A percentile compares a stretch with the other conserved stretches of the same genome.
Conservation (phyloP, 768 basidiomycete species). For the Boletellus emodensis region DNA sequence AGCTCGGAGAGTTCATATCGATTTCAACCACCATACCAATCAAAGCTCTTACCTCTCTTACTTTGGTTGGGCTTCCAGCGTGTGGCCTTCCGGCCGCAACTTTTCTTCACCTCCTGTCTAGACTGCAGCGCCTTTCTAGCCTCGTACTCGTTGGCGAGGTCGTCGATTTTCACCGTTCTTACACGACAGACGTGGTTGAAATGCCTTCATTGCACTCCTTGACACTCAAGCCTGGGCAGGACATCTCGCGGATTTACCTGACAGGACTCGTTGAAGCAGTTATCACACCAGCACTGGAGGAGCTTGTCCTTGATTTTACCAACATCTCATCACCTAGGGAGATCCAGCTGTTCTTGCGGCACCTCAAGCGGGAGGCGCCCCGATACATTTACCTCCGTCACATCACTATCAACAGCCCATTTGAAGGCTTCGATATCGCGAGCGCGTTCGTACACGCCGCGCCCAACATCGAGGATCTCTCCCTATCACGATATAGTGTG, state of each 20-base stretch:
- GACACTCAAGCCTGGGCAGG: conserved; percentile 23
- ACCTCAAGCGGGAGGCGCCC: conserved; percentile 26
- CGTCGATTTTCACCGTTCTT: conserved; percentile 24
- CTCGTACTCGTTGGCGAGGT: conserved; percentile 26
- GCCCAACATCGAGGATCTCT: conserved; percentile 22
- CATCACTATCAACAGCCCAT: conserved; percentile 23
- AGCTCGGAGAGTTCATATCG: conserved; percentile 18
- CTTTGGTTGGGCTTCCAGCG: conserved; percentile 21
- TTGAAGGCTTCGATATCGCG: conserved; percentile 21
- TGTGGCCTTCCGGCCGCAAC: conserved; percentile 18
- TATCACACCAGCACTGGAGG: conserved; percentile 21
- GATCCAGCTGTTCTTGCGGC: conserved; percentile 26
- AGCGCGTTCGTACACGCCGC: conserved; percentile 23
- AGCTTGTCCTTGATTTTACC: conserved; percentile 26
- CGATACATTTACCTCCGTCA: conserved; percentile 23
- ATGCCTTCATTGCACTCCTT: conserved; percentile 19
- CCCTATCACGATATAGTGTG: conserved; percentile 24
- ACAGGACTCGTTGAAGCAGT: conserved; percentile 23
- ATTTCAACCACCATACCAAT: conserved; percentile 17
- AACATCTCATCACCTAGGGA: conserved; percentile 24
- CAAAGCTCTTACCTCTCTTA: conserved; percentile 22
- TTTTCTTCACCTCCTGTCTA: conserved; percentile 23
- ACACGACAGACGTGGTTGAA: conserved; percentile 7
- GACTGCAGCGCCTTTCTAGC: conserved; percentile 19
- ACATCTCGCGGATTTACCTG: conserved; percentile 28